phyloP scores from a whole-genome alignment of 1,284 basidiomycete genomes.

The Rhodotorula glutinis region DNA sequence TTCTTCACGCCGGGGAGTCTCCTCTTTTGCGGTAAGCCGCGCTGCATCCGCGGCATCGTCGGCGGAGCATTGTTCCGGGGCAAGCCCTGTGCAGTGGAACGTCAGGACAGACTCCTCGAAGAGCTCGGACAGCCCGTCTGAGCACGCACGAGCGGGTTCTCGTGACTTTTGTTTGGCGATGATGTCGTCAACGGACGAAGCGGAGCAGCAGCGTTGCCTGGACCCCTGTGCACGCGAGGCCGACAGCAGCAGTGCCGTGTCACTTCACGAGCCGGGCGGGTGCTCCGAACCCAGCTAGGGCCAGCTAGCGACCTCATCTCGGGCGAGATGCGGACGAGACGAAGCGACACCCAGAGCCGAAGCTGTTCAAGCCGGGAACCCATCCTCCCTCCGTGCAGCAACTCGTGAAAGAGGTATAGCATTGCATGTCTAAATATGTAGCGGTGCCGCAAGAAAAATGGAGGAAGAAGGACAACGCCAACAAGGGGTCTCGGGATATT shows the following conservation, averaged over 20 bases:
- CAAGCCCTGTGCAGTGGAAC: constrained; percentile 34
- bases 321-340: not conserved
- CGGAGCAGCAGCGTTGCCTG: not conserved
- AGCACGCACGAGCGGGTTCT: constrained; percentile 35
- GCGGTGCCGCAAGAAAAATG: not conserved
- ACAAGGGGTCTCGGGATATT: too few relatives aligned
- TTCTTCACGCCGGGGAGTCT: constrained; percentile 55
- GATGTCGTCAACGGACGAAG: constrained; percentile 1
- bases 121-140: accelerated
- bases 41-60: constrained; percentile 44
- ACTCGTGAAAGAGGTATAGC: not conserved
- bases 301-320: not conserved
- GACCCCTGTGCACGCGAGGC: not conserved
- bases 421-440: too few relatives aligned
- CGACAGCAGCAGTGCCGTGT: accelerated
- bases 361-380: too few relatives aligned
- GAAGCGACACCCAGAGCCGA: too few relatives aligned
- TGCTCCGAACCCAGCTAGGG: not conserved
- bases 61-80: constrained; percentile 42
- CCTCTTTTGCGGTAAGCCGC: constrained; percentile 53
- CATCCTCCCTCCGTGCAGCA: too few relatives aligned
- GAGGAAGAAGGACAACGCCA: not conserved
- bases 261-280: not conserved
- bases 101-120: accelerated
- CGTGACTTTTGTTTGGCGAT: constrained; percentile 10